Evolutionary conservation across 176 grass and related monocot genomes (phyloP), one percentile per base, ranked within the genome.

Genomic region (Carex kokanica): DNA sequence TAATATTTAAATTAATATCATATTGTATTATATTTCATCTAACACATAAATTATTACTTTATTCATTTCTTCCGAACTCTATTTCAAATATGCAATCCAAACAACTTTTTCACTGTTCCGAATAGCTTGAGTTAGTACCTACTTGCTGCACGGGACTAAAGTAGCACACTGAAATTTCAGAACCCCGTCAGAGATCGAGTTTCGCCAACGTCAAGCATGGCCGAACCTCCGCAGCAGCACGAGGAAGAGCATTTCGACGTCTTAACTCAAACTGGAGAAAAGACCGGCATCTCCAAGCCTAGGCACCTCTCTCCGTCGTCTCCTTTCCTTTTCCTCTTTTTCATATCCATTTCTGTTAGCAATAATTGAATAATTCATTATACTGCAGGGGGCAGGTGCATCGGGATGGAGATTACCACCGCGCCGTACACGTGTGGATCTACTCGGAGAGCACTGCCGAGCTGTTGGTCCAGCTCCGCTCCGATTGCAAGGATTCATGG

Each of bases 401-500:
- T 72, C 56, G 84, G 40, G 91, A 98, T 27, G 92, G 92, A 1
- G 89, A 98, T 67, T 98, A 91, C 86, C 95, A 95, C 66, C 86
- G 92, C 6, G 91, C 92, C 2, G 95, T 98, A 56, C 91, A 98
- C 81, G 88, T 93, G 41, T 98, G 92, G 92, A 95, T 98, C 80
- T 95, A 95, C 87, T 78, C 85, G 24, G 95, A 94, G 90, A 93
- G 84, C 83, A 98, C 95, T 29, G 64, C 91, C 60, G 95, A 94
- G 87, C 89, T 98, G 49, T 88, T 98, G 47, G 74, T 98, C 34
- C 95, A 98, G 87, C 88, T 86, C 67, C 90, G 95, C 38, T 85
- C 92, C 49, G 94, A 92, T 67, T 91, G 95, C 84, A 98, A 94
- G 90, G 95, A 93, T 74, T 94, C 95, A 54, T 98, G 95, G 95